These are phyloP conservation scores for Saccharomyces eubayanus DNA, from an alignment of 805 yeast species.

Conservation along the genomic window DNA sequence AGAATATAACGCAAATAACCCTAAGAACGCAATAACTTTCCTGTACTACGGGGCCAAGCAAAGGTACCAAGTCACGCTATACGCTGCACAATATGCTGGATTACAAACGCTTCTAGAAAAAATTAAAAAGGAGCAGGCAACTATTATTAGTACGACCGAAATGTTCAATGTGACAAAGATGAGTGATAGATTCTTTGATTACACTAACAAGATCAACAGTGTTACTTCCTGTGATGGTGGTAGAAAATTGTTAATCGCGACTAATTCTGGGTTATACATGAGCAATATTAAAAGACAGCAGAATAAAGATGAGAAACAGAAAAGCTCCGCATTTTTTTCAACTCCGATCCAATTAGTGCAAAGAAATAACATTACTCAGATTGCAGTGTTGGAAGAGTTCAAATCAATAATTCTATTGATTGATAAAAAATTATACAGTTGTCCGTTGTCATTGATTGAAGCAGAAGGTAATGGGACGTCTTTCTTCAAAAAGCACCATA, in stretches of 20 bases:
- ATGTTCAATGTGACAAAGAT: slow-evolving; percentile 71
- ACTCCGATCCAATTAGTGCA: slow-evolving; percentile 71
- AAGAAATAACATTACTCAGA: slow-evolving; percentile 71
- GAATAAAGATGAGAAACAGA: slow-evolving; percentile 33
- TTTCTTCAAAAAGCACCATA: slow-evolving; percentile 51
- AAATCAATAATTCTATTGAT: slow-evolving; percentile 71
- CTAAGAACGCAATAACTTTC: slow-evolving; percentile 29
- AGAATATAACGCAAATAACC: slow-evolving; percentile 17
- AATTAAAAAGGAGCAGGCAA: slow-evolving; percentile 69
- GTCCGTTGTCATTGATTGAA: slow-evolving; percentile 61
- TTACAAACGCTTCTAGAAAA: slow-evolving; percentile 77
- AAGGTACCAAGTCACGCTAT: slow-evolving; percentile 36
- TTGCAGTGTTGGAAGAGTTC: slow-evolving; percentile 87
- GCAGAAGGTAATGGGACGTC: slow-evolving; percentile 31
- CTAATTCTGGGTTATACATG: slow-evolving; percentile 83
- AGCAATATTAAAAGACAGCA: slow-evolving; percentile 47
- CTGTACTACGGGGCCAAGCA: slow-evolving; percentile 32
- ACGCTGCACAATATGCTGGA: slow-evolving; percentile 40
- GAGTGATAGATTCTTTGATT: slow-evolving; percentile 67
- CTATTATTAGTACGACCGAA: slow-evolving; percentile 62
- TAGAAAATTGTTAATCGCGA: slow-evolving; percentile 79
- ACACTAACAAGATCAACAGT: slow-evolving; percentile 72
- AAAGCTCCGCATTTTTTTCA: slow-evolving; percentile 43
- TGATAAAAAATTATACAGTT: slow-evolving; percentile 73
- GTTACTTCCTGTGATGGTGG: slow-evolving; percentile 94